Evolutionary conservation across 257 asterid genomes (phyloP), one percentile per base, ranked within the genome.

Genomic region (Ophiorrhiza pumila): DNA sequence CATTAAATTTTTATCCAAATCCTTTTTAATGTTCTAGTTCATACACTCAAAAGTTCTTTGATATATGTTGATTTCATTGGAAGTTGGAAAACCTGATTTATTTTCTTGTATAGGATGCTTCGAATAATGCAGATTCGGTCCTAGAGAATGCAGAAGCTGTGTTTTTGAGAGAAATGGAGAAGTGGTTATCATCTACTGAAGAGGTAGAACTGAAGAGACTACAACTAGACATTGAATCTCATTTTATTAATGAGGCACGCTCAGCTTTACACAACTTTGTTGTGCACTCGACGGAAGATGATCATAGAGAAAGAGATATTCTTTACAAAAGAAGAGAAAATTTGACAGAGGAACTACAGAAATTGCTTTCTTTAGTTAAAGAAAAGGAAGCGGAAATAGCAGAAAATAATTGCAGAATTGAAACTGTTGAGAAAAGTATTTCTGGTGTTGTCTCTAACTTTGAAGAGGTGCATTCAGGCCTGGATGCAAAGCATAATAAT

Each of bases 351-450:
- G 83, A 84, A 62, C 63, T 84, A 71, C 81, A 78, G 72, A 57
- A 75, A 42, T 80, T 84, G 29, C 78, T 79, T 59, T 80, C 86
- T 74, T 62, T 84, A 39, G 88, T 82, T 66, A 82, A 80, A 75
- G 74, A 77, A 61, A 84, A 84, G 73, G 88, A 84, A 80, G 80
- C 78, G 34, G 86, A 84, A 76, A 84, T 82, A 75, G 80, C 80
- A 57, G 86, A 79, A 67, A 79, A 77, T 82, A 71, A 84, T 68
- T 71, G 60, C 49, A 77, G 60, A 58, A 81, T 84, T 70, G 78
- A 75, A 74, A 77, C 64, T 27, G 81, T 84, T 20, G 88, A 79
- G 76, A 67, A 65, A 31, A 79, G 76, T 63, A 84, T 84, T 53
- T 68, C 70, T 56, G 76, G 70, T 32, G 78, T 58, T 12, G 61